These are phyloP conservation scores for Colletotrichum filicis DNA, from an alignment of 2,329 filamentous ascomycete species.

Conservation along the genomic window DNA sequence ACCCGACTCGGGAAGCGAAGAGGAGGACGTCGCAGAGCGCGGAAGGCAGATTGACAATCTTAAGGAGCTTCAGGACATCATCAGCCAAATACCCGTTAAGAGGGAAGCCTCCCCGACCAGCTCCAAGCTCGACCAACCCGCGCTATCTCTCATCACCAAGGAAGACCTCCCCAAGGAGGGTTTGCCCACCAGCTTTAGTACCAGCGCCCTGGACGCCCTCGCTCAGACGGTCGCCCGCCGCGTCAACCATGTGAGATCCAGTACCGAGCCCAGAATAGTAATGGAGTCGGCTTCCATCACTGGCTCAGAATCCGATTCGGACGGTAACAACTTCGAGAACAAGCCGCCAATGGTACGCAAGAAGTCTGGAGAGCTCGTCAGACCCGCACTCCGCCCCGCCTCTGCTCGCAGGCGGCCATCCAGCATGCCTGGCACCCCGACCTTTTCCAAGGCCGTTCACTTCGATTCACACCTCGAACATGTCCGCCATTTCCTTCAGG, in stretches of 20 bases:
- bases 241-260: conserved; percentile 63
- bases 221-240: conserved; percentile 51
- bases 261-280: conserved; percentile 64
- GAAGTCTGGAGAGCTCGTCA: conserved; percentile 96
- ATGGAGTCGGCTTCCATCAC: conserved; percentile 60
- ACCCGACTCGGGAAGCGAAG: conserved; percentile 91
- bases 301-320: conserved; percentile 72
- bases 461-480: conserved; percentile 98
- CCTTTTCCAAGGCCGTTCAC: conserved; percentile 96
- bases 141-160: conserved; percentile 43
- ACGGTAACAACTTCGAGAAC: conserved; percentile 61
- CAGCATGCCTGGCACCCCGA: conserved; percentile 97
- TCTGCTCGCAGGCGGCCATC: conserved; percentile 82
- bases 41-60: conserved; percentile 63
- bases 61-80: conserved; percentile 82
- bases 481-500: conserved; percentile 93
- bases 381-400: conserved; percentile 85
- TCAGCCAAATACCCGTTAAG: conserved; percentile 80
- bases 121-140: conserved; percentile 37
- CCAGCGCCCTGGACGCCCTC: conserved; percentile 55
- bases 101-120: conserved; percentile 65
- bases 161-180: conserved; percentile 40
- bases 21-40: conserved; percentile 63
- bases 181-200: conserved; percentile 61
- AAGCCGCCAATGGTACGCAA: conserved; percentile 97